Evolutionary conservation across 1,139 yeast species (phyloP), one percentile per base, ranked within the genome.

Genomic region (Trichomonascaceae sp.): DNA sequence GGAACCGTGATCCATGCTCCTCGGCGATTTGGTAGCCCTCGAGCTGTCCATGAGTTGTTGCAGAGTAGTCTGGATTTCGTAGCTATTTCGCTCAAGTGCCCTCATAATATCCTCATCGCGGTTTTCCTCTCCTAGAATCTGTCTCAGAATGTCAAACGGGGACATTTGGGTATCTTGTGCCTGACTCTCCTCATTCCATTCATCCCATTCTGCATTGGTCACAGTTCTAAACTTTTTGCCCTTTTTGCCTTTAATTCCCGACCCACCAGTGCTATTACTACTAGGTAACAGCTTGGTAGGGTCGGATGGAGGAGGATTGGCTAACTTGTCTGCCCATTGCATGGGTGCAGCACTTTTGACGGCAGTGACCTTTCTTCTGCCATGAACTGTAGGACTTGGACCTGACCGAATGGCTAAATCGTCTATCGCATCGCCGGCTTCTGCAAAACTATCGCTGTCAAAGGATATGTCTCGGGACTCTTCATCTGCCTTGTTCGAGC

Each of bases 121-220:
- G 37, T 45, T 45, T 8, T 50, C 43, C 16, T 39, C 45, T 0
- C 62, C 62, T 6, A 56, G 37, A 3, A 55, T 41, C 4, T 42
- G 40, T 23, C 60, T 46, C 29, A 57, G 43, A 34, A 51, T 43
- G 36, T 57, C 59, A 32, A 51, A 54, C 4, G 60, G 60, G 2
- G 54, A 39, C 40, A 47, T 37, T 4, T 39, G 33, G 13, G 32
- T 42, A 13, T 32, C 42, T 13, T 37, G 37, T 6, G 35, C 31
- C 5, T 36, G 30, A n/a, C n/a, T n/a, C 25, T 35, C 35, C 33
- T 33, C 30, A 30, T 27, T 22, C 35, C 33, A 28, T 23, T 34
- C 33, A 20, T 36, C 28, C 17, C 28, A 16, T 13, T 5, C 26
- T 20, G 13, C 26, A 29, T 29, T 5, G 4, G 11, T 16, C 5